Base-by-base conservation (phyloP, 805 yeast species). In the Hagleromyces aurorensis region DNA sequence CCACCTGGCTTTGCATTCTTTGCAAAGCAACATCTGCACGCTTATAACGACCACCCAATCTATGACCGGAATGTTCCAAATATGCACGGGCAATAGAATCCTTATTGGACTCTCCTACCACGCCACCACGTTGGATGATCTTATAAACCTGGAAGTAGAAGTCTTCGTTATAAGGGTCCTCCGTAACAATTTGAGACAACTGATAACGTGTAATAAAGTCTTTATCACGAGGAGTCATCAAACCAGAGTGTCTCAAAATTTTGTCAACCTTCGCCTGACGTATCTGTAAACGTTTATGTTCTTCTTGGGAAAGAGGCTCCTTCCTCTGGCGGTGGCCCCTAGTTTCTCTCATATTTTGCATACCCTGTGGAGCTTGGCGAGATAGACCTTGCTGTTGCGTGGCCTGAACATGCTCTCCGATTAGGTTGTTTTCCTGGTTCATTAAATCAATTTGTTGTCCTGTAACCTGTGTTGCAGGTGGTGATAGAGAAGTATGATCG, bases 1-100 rank as follows among this genome's bases (percentile, higher is more conserved):
- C 93, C 30, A 89, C 95, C 63, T 89, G 97, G 55, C 86, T 95
- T 62, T 89, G 96, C 95, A 91, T 84, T 67, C 96, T 78, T 64
- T 84, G 95, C 48, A 87, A 68, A 1, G 95, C 96, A 41, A 85
- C 76, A 57, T 84, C 94, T 6, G 87, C 89, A 55, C 89, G 68
- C 59, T 77, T 80, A 40, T 75, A 67, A 55, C 86, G 75, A 29
- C 93, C 93, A 46, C 94, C 94, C 33, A 83, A 64, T 59, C 91
- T 73, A 59, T 84, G 94, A 30, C 95, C 94, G 35, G 94, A 78
- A 54, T 81, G 93, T 49, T 84, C 91, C 52, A 86, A 64, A 50
- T 87, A 87, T 8, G 94, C 91, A 52, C 83, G 83, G 5, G 96
- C 96, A 64, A 87, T 79, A n/a, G 81, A 72, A 55, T 78, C 83